Percentiles rank a stretch among this genome's conserved stretches.
phyloP scores from a whole-genome alignment of 345 rosid species.

The Gossypioides kirkii region DNA sequence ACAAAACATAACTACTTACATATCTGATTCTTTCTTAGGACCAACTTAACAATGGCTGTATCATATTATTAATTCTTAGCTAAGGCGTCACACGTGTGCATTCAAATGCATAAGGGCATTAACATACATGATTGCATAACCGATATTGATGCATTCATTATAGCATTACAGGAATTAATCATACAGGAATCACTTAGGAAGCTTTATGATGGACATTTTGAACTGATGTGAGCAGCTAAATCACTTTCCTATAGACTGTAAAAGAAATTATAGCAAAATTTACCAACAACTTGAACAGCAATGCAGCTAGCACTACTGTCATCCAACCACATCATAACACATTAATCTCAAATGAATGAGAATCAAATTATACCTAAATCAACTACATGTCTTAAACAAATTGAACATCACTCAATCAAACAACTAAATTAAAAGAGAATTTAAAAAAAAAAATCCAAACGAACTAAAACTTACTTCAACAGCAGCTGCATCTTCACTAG shows the following conservation, averaged over 20 bases:
- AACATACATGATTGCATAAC: neutral
- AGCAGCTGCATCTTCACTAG: slow-evolving; percentile 36
- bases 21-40: neutral
- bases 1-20: neutral
- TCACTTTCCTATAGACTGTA: neutral
- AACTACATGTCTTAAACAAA: neutral
- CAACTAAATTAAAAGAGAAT: neutral
- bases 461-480: slow-evolving; percentile 43
- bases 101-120: neutral
- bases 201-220: neutral
- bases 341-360: neutral
- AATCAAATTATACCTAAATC: neutral
- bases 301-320: neutral
- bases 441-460: neutral
- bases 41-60: neutral
- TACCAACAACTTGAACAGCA: neutral
- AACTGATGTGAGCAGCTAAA: neutral
- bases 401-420: neutral
- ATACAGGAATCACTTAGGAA: neutral
- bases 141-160: neutral
- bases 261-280: neutral
- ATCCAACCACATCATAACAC: neutral
- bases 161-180: neutral
- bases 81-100: neutral
- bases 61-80: neutral